Evolutionary conservation across 495 filamentous ascomycete species (phyloP), one percentile per base, ranked within the genome.

Genomic region (Penicillium manginii): DNA sequence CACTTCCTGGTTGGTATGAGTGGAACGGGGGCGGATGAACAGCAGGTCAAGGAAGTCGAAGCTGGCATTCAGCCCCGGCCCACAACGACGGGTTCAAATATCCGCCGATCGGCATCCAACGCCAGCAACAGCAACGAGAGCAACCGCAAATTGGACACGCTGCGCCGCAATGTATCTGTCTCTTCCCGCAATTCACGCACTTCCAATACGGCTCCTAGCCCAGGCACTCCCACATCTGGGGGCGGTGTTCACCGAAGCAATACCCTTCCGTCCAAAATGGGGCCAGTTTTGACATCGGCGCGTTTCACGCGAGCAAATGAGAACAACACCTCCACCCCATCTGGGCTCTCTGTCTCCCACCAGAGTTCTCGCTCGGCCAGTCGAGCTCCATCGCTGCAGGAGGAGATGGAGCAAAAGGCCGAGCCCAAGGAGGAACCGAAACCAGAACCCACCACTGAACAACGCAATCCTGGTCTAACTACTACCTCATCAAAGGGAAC

Each of bases 1-100:
- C 87, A 91, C 67, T 93, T 93, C 75, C 75, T 93, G 59, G 93
- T 97, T 51, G 92, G 92, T 15, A 97, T 97, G 92, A 88, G 90
- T 69, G 92, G 92, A 18, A 96, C 92, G 5, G 91, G 85, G 5
- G 89, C 90, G 6, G 92, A 97, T 69, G 90, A 92, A 66, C 86
- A 91, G 65, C 96, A 91, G 3, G 85, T 92, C 23, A 90, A 88
- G 67, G 90, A 96, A 64, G 87, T 96, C 32, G 86, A 94, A 70
- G 68, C 88, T 61, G 84, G 83, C 15, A 78, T 82, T 15, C 58
- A 50, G 32, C 79, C 87, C 4, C 48, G 35, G 8, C 18, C 51
- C 4, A 23, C 45, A 11, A 35, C 45, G 7, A 15, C 31, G 9
- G n/a, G 21, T 1, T 74, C 68, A 55, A 83, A 77, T 19, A 68